Base-by-base conservation (phyloP, 2,329 filamentous ascomycete genomes). In the Alternaria rosae region DNA sequence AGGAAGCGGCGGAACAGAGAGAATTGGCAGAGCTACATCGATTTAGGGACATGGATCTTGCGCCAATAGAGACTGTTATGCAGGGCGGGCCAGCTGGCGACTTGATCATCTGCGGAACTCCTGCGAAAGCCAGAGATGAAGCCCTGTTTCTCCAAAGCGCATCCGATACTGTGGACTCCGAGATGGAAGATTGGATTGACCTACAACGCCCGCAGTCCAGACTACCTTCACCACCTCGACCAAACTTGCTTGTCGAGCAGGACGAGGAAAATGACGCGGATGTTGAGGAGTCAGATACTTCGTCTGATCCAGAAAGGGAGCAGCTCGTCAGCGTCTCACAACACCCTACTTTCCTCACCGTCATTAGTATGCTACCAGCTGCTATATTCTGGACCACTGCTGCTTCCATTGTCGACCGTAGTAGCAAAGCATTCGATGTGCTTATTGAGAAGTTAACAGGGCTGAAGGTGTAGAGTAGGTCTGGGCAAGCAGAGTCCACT, bases 351-450 rank as follows among this genome's bases (percentile, higher is more conserved):
- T 71, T 76, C 54, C 43, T 76, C 58, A 71, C 62, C 4, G 64
- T 73, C 23, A 69, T 76, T 13, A 65, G 48, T 12, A 64, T 75
- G 68, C 56, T 76, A 10, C 75, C 75, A 8, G 55, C 55, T 17
- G 64, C 68, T n/a, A 64, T 76, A 60, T 70, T 76, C 48, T 76
- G 70, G 70, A 54, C 45, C 9, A 64, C 64, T 30, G 66, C 57
- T 11, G 54, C 57, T 38, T 54, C 45, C 7, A 32, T 70, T 10
- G 62, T 54, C 5, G 35, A 50, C 11, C 55, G 57, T 7, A 48
- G 59, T 13, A 54, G 41, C 21, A 61, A 47, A 21, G 59, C 59
- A 2, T 64, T 67, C 41, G 61, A 68, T n/a, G 20, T n/a, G 41
- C 28, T 63, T 6, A 44, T 69, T 1, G 52, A 62, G 35, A 62